phyloP scores from a whole-genome alignment of 129 eudicot genomes.

The Flaveria robusta region DNA sequence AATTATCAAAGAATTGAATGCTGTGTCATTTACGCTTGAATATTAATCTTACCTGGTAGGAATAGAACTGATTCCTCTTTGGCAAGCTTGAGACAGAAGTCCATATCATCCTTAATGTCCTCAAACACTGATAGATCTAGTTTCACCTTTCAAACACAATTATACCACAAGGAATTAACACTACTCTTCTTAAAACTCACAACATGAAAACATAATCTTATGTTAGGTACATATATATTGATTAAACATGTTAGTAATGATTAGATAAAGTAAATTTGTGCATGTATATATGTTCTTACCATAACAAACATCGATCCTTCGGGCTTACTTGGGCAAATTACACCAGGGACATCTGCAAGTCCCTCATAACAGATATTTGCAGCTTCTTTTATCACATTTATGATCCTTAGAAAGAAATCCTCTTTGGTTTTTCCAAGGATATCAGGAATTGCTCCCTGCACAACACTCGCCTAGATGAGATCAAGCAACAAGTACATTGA shows the following conservation, averaged over 20 bases:
- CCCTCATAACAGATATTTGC: constrained; percentile 57
- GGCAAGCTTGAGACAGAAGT: constrained; percentile 71
- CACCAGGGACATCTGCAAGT: constrained; percentile 59
- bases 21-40: not conserved
- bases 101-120: constrained; percentile 75
- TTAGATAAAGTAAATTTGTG: not conserved
- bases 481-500: not conserved
- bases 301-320: constrained; percentile 92
- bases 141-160: constrained; percentile 53
- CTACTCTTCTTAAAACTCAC: not conserved
- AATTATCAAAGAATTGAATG: too few species aligned
- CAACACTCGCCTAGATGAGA: not conserved
- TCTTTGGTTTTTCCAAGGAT: constrained; percentile 61
- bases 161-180: not conserved
- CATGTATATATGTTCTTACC: constrained; percentile 48
- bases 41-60: constrained; percentile 63
- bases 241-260: too few species aligned
- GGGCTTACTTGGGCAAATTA: constrained; percentile 86
- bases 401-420: constrained; percentile 59
- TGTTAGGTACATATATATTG: too few species aligned
- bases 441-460: constrained; percentile 78
- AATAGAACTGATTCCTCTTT: constrained; percentile 82
- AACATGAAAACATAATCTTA: constrained; percentile 6
- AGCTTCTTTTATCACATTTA: constrained; percentile 46
- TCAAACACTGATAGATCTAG: constrained; percentile 56